Percentiles rank a stretch among this genome's conserved stretches.
Conservation (phyloP, 1,284 basidiomycete genomes). For the Pseudozyma thailandica region DNA sequence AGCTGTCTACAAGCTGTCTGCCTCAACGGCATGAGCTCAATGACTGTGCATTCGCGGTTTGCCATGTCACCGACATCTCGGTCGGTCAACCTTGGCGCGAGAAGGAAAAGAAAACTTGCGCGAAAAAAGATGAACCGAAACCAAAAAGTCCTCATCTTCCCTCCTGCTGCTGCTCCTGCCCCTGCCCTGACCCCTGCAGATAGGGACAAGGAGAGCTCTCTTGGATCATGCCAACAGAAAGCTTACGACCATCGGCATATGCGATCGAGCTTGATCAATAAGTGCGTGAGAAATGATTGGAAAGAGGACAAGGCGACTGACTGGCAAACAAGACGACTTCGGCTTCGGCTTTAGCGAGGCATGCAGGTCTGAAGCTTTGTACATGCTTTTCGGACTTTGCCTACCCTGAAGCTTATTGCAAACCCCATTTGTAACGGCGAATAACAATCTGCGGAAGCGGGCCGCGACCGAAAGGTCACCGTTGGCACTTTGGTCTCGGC, state of each 20-base stretch:
- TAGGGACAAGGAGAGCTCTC: too few species aligned
- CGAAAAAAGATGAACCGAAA: not conserved
- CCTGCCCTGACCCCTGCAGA: too few species aligned
- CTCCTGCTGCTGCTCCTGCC: too few species aligned
- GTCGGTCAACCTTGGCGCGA: not conserved
- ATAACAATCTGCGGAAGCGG: not conserved
- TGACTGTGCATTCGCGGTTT: not conserved
- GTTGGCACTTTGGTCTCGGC: not conserved
- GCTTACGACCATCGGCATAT: too few species aligned
- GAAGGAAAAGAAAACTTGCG: not conserved
- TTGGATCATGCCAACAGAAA: too few species aligned
- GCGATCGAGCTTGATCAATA: not conserved
- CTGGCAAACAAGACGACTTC: constrained; percentile 8
- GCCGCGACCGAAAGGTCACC: constrained; percentile 1
- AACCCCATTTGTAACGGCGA: too few species aligned
- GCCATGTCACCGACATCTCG: not conserved
- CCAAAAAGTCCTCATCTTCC: too few species aligned
- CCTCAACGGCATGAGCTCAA: too few species aligned
- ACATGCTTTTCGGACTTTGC: not conserved
- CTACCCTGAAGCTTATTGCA: not conserved
- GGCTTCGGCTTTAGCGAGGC: constrained; percentile 32
- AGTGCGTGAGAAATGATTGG: not conserved
- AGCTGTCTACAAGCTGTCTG: not conserved
- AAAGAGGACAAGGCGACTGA: not conserved
- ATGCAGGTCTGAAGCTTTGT: constrained; percentile 9